Evolutionary conservation across 2,329 filamentous ascomycete genomes (phyloP).

Genomic region (Microascus cirrosus): DNA sequence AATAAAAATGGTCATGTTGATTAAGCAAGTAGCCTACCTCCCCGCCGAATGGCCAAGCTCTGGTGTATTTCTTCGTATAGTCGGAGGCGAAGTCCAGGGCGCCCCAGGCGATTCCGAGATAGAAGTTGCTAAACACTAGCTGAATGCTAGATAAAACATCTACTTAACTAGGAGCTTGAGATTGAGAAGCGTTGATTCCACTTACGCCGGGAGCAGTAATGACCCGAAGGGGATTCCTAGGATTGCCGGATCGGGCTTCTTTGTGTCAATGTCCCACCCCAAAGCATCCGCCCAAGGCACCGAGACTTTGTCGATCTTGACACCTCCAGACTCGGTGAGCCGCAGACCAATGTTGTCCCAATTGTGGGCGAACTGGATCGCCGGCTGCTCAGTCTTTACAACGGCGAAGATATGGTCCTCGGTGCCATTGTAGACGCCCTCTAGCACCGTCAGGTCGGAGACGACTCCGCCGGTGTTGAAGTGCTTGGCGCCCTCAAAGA

Average conservation of each 20-base stretch:
- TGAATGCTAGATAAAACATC: slow-evolving; percentile 35
- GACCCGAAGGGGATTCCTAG: slow-evolving; percentile 42
- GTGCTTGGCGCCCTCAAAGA: slow-evolving; percentile 52
- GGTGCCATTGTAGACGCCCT: slow-evolving; percentile 48
- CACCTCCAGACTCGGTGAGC: slow-evolving; percentile 51
- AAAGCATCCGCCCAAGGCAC: slow-evolving; percentile 50
- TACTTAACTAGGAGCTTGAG: accelerated
- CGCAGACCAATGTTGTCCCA: slow-evolving; percentile 56
- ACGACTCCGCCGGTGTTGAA: slow-evolving; percentile 60
- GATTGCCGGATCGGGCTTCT: slow-evolving; percentile 36
- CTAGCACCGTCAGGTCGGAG: slow-evolving; percentile 53
- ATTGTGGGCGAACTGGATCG: slow-evolving; percentile 47
- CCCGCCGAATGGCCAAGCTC: slow-evolving; percentile 53
- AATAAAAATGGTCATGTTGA: background rate
- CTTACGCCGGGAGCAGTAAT: slow-evolving; percentile 46
- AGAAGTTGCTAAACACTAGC: slow-evolving; percentile 56
- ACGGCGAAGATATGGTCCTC: slow-evolving; percentile 52
- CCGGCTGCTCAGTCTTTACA: slow-evolving; percentile 44
- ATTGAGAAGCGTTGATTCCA: background rate
- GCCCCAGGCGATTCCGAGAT: slow-evolving; percentile 51
- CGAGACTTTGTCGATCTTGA: slow-evolving; percentile 45
- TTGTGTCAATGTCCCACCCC: slow-evolving; percentile 42
- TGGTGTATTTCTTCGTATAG: slow-evolving; percentile 45
- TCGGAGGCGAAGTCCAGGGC: slow-evolving; percentile 41
- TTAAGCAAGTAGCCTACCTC: slow-evolving; percentile 27